phyloP scores from a whole-genome alignment of 495 filamentous ascomycete species.

The Penicillium odoratum region DNA sequence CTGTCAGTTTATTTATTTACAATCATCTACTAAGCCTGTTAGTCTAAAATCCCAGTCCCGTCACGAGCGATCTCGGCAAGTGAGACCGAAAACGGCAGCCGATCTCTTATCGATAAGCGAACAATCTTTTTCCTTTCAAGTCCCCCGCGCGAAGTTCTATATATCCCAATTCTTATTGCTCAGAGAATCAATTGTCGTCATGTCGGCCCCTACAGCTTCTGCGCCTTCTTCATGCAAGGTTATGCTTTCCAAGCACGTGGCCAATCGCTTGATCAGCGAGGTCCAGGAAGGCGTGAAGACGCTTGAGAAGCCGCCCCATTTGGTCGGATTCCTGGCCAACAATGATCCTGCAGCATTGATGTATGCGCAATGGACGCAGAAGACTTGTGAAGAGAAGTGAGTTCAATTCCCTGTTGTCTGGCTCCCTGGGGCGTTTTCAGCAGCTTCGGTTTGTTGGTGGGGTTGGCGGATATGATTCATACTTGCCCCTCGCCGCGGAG shows the following conservation, averaged over 20 bases:
- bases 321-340: conserved; percentile 92
- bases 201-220: conserved; percentile 37
- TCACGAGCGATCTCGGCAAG: conserved; percentile 10
- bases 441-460: conserved; percentile 23
- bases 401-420: conserved; percentile 26
- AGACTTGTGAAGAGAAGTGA: conserved; percentile 94
- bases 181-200: conserved; percentile 16
- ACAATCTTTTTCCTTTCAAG: conserved; percentile 36
- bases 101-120: conserved; percentile 49
- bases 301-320: conserved; percentile 66
- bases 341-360: conserved; percentile 84
- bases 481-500: conserved; percentile 21
- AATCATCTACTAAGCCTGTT: background rate
- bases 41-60: background rate
- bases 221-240: conserved; percentile 78
- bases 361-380: conserved; percentile 96
- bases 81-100: conserved; percentile 39
- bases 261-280: conserved; percentile 74
- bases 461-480: conserved; percentile 27
- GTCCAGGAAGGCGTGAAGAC: conserved; percentile 69
- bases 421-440: conserved; percentile 13
- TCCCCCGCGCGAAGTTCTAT: conserved; percentile 20
- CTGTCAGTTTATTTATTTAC: background rate
- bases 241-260: conserved; percentile 79
- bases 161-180: conserved; percentile 10